Evolutionary conservation across 2,329 filamentous ascomycete species (phyloP), one percentile per base, ranked within the genome.

Genomic region (Lasiodiplodia sp.): DNA sequence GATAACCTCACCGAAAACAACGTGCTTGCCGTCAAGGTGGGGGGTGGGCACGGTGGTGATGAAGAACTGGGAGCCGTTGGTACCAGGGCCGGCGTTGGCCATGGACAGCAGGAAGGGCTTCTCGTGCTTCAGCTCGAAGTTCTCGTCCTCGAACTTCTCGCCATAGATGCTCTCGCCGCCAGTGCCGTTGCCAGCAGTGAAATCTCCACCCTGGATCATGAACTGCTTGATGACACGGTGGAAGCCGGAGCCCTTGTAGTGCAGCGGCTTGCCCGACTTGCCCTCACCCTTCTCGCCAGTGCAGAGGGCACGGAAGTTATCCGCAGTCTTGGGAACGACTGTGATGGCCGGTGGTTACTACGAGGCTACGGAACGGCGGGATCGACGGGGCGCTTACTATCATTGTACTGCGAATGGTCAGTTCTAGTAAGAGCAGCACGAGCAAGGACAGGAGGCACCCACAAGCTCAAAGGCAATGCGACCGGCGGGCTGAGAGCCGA

Each of bases 51-150:
- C 93, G 18, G 96, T 98, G 60, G 96, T 99, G 75, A 98, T 86
- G 87, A 99, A 99, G 88, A 99, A 99, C 78, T 99, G 96, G 63
- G 92, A 96, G 77, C 96, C 96, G 79, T 99, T 99, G 80, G 96
- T 97, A 75, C 91, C 93, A 56, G 94, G 93, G 57, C 96, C 96
- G 72, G 96, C 95, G 79, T 99, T 99, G 76, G 96, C 96, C 96
- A 99, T 99, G 78, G 92, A 96, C 71, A 99, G 86, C 72, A 98
- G 85, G 85, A 97, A 97, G 1, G 96, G 94, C 75, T 91, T 92
- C 75, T 96, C 92, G 79, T 99, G 96, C 86, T 96, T 94, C 78
- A 91, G 84, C 66, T 92, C 87, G 78, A 99, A 98, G 81, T 96
- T 97, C 87, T 99, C 95, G 76, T 99, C 95, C 75, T 93, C 92